Base-by-base conservation (phyloP, 2,329 filamentous ascomycete species). In the Penicillium italicum region DNA sequence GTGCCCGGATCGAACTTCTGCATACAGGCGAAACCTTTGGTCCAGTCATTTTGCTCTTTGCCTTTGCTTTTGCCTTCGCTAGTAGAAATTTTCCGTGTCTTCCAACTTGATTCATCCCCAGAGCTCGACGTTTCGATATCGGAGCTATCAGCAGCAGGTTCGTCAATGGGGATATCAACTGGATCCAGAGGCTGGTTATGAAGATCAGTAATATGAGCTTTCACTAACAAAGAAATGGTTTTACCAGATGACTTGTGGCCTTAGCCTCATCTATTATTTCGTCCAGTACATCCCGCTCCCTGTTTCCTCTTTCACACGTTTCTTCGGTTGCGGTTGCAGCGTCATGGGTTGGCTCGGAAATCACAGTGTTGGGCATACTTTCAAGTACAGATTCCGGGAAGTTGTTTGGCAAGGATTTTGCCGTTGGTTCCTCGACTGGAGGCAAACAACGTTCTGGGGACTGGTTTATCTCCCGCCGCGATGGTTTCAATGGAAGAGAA, bases 241-340 rank as follows among this genome's bases (percentile, higher is more conserved):
- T 64, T 67, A 78, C 77, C 56, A 91, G 74, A 55, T 87, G 76
- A 56, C 82, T 81, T 31, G 83, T 80, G 53, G 82, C 77, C 63
- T 82, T 83, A 44, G 86, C 78, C 64, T 87, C 79, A 31, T 81
- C 73, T 55, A 94, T 90, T 51, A 83, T 82, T 34, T 82, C 75
- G 31, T 87, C 82, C 9, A 93, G 75, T 28, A 82, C 83, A 62
- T 90, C 86, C 9, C 66, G 60, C 31, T 68, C 68, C 18, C 41
- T 31, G 36, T 20, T 43, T 22, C 31, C 5, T 51, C 57, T 48
- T 65, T 43, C 7, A 16, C 20, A 10, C 10, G 5, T 9, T 20
- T 43, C 38, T 12, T 20, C 18, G 3, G 42, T 22, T 10, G 34
- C 18, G 3, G 42, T 22, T 10, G 34, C 43, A 8, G 56, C 24